These are phyloP conservation scores for Yamadazyma sp. DNA, from an alignment of 805 yeast genomes.

Conservation along the genomic window DNA sequence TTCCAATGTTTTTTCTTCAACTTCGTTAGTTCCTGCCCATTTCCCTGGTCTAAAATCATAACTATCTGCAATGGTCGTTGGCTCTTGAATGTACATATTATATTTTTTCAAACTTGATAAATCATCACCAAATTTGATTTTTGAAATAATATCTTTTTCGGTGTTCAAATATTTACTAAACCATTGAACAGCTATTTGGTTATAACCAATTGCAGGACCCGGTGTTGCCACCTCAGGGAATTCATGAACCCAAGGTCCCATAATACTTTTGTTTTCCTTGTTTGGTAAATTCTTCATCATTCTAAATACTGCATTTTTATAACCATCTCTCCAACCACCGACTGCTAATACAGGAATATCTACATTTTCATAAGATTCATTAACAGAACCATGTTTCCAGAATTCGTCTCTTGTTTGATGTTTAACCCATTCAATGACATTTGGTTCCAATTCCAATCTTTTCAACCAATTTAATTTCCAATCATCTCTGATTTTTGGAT, in stretches of 20 bases:
- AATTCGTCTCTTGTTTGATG: constrained; percentile 45
- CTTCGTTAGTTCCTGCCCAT: constrained; percentile 28
- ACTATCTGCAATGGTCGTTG: constrained; percentile 35
- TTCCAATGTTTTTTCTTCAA: neutral
- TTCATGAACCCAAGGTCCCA: constrained; percentile 52
- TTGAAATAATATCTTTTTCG: constrained; percentile 1
- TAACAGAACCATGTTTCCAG: constrained; percentile 48
- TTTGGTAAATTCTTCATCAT: constrained; percentile 40
- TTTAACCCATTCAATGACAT: constrained; percentile 39
- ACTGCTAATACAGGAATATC: constrained; percentile 42
- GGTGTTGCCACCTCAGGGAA: constrained; percentile 48
- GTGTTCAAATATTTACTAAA: constrained; percentile 36
- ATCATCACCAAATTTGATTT: neutral
- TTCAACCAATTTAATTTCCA: constrained; percentile 43
- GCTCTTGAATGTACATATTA: constrained; percentile 40
- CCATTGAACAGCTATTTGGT: constrained; percentile 41
- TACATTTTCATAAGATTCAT: constrained; percentile 34
- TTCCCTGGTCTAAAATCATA: constrained; percentile 35
- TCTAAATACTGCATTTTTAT: constrained; percentile 42
- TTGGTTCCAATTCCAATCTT: constrained; percentile 37
- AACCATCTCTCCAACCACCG: constrained; percentile 51
- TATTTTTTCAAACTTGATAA: neutral
- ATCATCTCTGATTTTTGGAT: constrained; percentile 37
- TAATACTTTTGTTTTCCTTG: constrained; percentile 24
- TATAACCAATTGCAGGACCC: constrained; percentile 42